Base-by-base conservation (phyloP, 805 yeast genomes). In the Nakazawaea sp. region DNA sequence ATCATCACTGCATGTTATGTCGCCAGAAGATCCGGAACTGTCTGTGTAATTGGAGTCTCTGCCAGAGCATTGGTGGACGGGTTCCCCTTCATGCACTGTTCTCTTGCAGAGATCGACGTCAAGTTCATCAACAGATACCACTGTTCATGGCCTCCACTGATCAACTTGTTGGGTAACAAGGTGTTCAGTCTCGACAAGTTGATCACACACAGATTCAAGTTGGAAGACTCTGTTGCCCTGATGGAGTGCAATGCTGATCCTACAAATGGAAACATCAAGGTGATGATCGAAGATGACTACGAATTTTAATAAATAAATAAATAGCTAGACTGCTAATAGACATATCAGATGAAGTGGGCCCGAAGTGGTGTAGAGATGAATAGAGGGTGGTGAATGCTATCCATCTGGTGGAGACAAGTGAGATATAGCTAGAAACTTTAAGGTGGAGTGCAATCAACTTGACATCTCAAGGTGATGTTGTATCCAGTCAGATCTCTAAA, bases 71-170 rank as follows among this genome's bases (percentile, higher is more conserved):
- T 55, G 36, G 51, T 64, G 35, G 63, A 70, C 52, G 61, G 58
- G 33, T 61, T 73, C 51, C 78, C 78, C 43, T 71, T 72, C 59
- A 71, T 71, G 76, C 72, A 69, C 42, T 52, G 68, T 30, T 66
- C 74, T 12, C 62, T 69, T 34, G 72, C 70, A 45, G 79, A 73
- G 47, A 65, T 70, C 47, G 70, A 67, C 35, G 58, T 72, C 45
- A 67, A 61, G 50, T 70, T 68, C 43, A 67, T 70, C 51, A 72
- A 70, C 60, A 61, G 79, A 45, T 73, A 73, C 53, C 66, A 69
- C 40, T 72, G 69, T 47, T 64, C 76, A 16, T 73, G 78, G 77
- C 78, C 78, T 15, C 61, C 72, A n/a, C 72, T 66, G 10, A 72
- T 73, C 43, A 63, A 69, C 21, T 53, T 73, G 43, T 58, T 73